A percentile compares a stretch with the other conserved stretches of the same genome.
Evolutionary conservation across 75 land plant genomes (phyloP).

Genomic region (Cryptomeria japonica): DNA sequence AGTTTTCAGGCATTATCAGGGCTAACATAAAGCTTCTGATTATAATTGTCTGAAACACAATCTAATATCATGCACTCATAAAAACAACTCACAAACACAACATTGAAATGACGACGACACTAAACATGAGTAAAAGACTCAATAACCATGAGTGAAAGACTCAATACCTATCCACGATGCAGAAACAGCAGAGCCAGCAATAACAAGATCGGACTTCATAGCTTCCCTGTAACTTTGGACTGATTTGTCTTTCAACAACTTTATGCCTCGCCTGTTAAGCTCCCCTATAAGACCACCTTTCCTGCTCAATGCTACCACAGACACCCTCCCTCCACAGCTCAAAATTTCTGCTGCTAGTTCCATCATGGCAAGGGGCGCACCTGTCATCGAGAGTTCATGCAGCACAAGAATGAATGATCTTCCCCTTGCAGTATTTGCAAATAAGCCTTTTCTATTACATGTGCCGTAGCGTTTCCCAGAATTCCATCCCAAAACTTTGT

Average conservation of each 20-base stretch:
- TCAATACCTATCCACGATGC: constrained; percentile 92
- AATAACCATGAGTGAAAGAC: constrained; percentile 29
- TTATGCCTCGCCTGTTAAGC: constrained; percentile 66
- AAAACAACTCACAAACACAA: not conserved
- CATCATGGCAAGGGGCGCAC: constrained; percentile 97
- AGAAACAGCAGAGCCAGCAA: constrained; percentile 96
- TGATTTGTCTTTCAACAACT: constrained; percentile 66
- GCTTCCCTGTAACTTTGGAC: constrained; percentile 76
- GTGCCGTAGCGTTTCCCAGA: constrained; percentile 43
- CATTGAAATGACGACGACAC: not conserved
- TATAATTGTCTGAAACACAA: not conserved
- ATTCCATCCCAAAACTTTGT: constrained; percentile 50
- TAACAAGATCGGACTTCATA: constrained; percentile 75
- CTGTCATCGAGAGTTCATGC: constrained; percentile 98
- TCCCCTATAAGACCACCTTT: constrained; percentile 85
- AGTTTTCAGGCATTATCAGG: not conserved
- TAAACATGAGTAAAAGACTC: not conserved
- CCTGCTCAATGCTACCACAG: constrained; percentile 74
- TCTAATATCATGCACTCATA: not conserved
- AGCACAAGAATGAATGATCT: constrained; percentile 70
- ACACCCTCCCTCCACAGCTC: constrained; percentile 88
- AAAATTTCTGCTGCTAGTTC: constrained; percentile 83
- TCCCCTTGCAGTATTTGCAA: constrained; percentile 69
- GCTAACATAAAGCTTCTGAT: not conserved
- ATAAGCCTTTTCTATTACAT: constrained; percentile 62